Evolutionary conservation across 169 alveolate species (phyloP).

Genomic region (Plasmodium vivax): DNA sequence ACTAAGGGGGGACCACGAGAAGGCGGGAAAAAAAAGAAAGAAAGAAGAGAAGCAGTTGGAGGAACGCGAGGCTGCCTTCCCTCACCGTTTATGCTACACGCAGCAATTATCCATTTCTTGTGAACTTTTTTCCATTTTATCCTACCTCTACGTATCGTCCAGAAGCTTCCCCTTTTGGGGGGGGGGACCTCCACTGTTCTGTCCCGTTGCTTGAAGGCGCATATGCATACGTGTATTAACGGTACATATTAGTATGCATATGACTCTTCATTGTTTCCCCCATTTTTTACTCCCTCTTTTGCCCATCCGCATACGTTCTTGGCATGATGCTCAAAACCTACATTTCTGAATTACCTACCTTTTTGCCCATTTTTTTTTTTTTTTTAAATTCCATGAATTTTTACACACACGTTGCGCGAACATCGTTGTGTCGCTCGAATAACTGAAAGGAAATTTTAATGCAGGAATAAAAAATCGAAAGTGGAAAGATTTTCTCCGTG

Average conservation of each 20-base stretch:
- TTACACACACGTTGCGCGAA: neutral
- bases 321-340: neutral
- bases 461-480: neutral
- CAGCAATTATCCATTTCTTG: neutral
- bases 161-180: neutral
- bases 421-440: neutral
- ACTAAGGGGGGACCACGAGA: neutral
- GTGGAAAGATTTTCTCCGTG: neutral
- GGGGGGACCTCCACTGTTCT: neutral
- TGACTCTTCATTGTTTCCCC: neutral
- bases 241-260: neutral
- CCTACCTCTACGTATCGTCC: neutral
- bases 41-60: neutral
- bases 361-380: constrained; percentile 19
- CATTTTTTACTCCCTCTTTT: neutral
- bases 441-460: constrained; percentile 8
- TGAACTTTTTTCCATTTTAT: neutral
- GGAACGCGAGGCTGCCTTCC: neutral
- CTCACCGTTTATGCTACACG: neutral
- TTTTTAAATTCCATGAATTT: neutral
- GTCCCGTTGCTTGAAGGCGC: neutral
- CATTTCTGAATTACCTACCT: neutral
- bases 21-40: neutral
- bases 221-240: neutral
- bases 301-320: neutral